These are phyloP conservation scores for Linnemannia hyalina DNA, from an alignment of 192 early-diverging fungal species.

Conservation along the genomic window DNA sequence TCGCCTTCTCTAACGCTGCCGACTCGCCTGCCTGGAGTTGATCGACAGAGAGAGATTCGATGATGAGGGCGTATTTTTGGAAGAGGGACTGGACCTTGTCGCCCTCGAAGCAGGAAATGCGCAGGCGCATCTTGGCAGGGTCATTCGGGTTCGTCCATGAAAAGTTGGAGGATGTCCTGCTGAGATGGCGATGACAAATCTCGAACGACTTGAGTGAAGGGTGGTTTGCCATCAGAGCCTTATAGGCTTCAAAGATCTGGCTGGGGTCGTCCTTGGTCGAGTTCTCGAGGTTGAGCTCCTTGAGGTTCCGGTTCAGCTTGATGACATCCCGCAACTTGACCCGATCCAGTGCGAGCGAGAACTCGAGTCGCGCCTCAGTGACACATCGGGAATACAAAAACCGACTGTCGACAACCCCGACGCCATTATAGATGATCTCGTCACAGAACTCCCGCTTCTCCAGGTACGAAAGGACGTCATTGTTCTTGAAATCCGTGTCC, in stretches of 20 bases:
- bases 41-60: neutral
- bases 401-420: neutral
- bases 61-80: constrained; percentile 28
- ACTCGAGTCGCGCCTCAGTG: neutral
- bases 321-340: constrained; percentile 25
- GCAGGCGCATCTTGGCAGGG: constrained; percentile 13
- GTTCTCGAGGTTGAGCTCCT: constrained; percentile 17
- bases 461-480: neutral
- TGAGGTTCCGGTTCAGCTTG: constrained; percentile 22
- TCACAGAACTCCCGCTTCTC: constrained; percentile 23
- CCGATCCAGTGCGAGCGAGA: constrained; percentile 14
- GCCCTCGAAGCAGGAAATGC: constrained; percentile 11
- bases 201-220: constrained; percentile 9
- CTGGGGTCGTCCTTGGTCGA: constrained; percentile 28
- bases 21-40: constrained; percentile 19
- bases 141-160: constrained; percentile 7
- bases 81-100: constrained; percentile 33
- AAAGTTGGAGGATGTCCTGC: constrained; percentile 5
- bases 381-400: constrained; percentile 9
- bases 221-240: constrained; percentile 30
- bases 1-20: constrained; percentile 16
- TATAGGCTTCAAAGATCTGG: constrained; percentile 40
- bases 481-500: constrained; percentile 20
- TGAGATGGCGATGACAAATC: constrained; percentile 12
- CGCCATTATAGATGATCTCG: constrained; percentile 8